A percentile compares a stretch with the other conserved stretches of the same genome.
phyloP scores from a whole-genome alignment of 2,329 filamentous ascomycete species.

The Alternaria sp. region DNA sequence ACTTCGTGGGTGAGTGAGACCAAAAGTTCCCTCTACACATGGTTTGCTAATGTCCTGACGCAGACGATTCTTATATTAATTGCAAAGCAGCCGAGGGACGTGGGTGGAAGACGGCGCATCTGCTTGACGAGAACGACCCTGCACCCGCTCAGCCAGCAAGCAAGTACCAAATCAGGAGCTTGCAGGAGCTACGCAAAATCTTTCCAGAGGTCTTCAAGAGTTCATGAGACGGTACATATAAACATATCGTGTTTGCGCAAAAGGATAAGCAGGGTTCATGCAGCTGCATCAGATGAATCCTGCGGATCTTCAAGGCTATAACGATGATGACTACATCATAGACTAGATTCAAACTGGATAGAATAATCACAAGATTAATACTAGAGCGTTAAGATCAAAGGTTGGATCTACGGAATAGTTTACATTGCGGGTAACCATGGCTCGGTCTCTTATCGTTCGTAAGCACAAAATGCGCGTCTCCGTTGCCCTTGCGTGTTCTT shows the following conservation, averaged over 20 bases:
- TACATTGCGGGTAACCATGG: neutral
- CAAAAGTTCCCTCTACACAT: neutral
- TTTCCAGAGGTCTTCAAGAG: conserved; percentile 89
- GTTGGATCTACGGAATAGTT: no score
- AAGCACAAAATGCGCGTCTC: neutral
- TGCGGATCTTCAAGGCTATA: neutral
- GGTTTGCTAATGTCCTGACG: conserved; percentile 15
- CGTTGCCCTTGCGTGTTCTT: neutral
- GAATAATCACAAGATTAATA: neutral
- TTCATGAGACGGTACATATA: conserved; percentile 8
- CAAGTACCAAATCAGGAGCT: conserved; percentile 76
- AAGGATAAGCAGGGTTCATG: neutral
- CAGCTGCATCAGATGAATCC: neutral
- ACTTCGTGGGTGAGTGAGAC: conserved; percentile 80
- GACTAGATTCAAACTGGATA: neutral
- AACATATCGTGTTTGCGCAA: neutral
- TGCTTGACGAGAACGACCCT: conserved; percentile 79
- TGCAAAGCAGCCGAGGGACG: conserved; percentile 78
- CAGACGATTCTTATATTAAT: conserved; percentile 89
- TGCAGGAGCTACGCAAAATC: conserved; percentile 77
- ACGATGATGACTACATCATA: neutral
- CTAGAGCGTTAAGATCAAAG: neutral
- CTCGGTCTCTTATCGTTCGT: conserved; percentile 1
- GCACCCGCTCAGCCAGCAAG: conserved; percentile 71
- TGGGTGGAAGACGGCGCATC: conserved; percentile 87